These are phyloP conservation scores for Tetrahymena thermophila DNA, from an alignment of 73 alveolate genomes.

Conservation along the genomic window DNA sequence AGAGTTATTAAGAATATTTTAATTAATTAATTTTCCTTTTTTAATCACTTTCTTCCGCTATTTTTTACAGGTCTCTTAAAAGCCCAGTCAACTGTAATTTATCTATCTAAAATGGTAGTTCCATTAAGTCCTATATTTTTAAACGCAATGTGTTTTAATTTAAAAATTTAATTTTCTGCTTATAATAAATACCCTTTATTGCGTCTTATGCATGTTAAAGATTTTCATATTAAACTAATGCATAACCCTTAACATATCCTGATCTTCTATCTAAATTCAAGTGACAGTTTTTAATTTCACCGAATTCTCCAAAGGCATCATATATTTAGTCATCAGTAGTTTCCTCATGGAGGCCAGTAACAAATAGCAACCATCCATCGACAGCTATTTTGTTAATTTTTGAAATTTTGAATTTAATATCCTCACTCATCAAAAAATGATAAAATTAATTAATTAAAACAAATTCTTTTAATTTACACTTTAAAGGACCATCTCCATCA, in stretches of 20 bases:
- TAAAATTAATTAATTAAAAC: neutral
- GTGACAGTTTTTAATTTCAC: constrained; percentile 70
- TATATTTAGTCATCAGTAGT: constrained; percentile 74
- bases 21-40: constrained; percentile 13
- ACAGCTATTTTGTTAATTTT: constrained; percentile 33
- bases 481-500: constrained; percentile 38
- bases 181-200: constrained; percentile 45
- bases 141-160: neutral
- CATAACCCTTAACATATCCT: constrained; percentile 81
- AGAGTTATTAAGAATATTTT: neutral
- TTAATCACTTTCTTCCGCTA: constrained; percentile 16
- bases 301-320: constrained; percentile 71
- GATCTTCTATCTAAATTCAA: constrained; percentile 76
- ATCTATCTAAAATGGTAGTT: constrained; percentile 37
- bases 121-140: constrained; percentile 13
- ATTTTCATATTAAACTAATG: constrained; percentile 68
- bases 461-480: neutral
- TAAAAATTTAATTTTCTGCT: neutral
- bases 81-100: constrained; percentile 77
- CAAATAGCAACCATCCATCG: constrained; percentile 68
- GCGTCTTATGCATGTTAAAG: constrained; percentile 64
- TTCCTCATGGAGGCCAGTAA: constrained; percentile 79
- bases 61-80: constrained; percentile 48
- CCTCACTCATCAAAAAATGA: neutral
- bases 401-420: neutral